Percentiles rank a stretch among this genome's conserved stretches.
Evolutionary conservation across 177 flowering plant species (phyloP).

Genomic region (Vitis hybrid): DNA sequence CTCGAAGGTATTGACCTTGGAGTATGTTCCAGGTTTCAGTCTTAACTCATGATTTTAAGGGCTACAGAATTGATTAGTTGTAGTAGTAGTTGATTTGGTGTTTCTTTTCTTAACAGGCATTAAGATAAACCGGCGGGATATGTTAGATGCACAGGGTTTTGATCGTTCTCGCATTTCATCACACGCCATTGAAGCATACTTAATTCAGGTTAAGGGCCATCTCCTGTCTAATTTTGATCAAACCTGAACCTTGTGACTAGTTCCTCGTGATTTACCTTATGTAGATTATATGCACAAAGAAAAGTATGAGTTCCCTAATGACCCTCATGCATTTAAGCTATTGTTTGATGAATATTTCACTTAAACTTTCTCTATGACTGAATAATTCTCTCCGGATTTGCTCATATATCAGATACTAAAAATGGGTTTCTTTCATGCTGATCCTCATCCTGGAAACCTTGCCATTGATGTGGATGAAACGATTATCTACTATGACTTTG

Average conservation of each 20-base stretch:
- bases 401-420: conserved; percentile 60
- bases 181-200: conserved; percentile 80
- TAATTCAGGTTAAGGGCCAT: conserved; percentile 66
- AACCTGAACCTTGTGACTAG: no score
- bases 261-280: no score
- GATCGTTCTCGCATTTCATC: conserved; percentile 75
- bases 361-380: no score
- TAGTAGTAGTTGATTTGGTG: conserved; percentile 8
- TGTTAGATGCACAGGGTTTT: conserved; percentile 59
- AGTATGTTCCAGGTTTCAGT: conserved; percentile 85
- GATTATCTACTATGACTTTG: conserved; percentile 93
- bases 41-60: conserved; percentile 9
- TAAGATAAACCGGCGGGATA: conserved; percentile 68
- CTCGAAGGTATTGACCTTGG: conserved; percentile 82
- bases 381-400: neutral
- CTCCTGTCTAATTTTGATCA: no score
- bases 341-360: no score
- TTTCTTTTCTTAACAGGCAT: conserved; percentile 47
- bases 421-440: conserved; percentile 98
- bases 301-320: no score
- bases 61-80: neutral
- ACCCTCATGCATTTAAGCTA: no score
- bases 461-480: conserved; percentile 86
- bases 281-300: no score
- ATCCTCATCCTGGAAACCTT: conserved; percentile 99